Conservation (phyloP, 768 basidiomycete species). For the Lactarius sp. region DNA sequence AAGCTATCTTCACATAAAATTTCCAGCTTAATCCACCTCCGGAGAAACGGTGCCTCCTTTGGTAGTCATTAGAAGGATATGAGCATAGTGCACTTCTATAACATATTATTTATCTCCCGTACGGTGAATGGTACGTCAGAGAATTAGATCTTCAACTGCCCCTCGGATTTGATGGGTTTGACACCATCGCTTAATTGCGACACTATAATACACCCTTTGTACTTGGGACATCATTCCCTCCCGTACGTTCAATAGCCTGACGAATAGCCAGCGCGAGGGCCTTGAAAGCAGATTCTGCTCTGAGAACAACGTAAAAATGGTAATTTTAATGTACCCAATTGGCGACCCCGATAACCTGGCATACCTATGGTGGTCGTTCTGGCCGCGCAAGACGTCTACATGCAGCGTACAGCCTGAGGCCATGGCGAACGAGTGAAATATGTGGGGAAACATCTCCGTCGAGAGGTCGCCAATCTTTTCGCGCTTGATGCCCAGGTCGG, state of each 20-base stretch:
- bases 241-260: slow-evolving; percentile 89
- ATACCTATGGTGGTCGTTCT: slow-evolving; percentile 97
- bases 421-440: slow-evolving; percentile 97
- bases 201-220: slow-evolving; percentile 90
- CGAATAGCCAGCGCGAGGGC: slow-evolving; percentile 92
- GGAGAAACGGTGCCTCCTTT: slow-evolving; percentile 76
- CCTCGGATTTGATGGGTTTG: not conserved
- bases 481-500: slow-evolving; percentile 79
- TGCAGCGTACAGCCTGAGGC: slow-evolving; percentile 92
- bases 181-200: not conserved
- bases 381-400: slow-evolving; percentile 88
- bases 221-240: slow-evolving; percentile 86
- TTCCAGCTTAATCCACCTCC: slow-evolving; percentile 74
- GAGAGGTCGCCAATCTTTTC: slow-evolving; percentile 95
- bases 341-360: slow-evolving; percentile 25
- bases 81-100: not conserved
- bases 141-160: not conserved
- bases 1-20: slow-evolving; percentile 7
- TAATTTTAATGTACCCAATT: not conserved
- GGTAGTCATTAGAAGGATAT: slow-evolving; percentile 35
- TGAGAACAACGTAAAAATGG: slow-evolving; percentile 32
- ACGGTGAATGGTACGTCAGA: not conserved
- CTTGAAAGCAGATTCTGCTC: slow-evolving; percentile 97
- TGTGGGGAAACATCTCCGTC: slow-evolving; percentile 97
- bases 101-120: slow-evolving; percentile 4